A percentile compares a stretch with the other conserved stretches of the same genome.
Conservation (phyloP, 495 filamentous ascomycete species). For the Thermochaetoides thermophila region DNA sequence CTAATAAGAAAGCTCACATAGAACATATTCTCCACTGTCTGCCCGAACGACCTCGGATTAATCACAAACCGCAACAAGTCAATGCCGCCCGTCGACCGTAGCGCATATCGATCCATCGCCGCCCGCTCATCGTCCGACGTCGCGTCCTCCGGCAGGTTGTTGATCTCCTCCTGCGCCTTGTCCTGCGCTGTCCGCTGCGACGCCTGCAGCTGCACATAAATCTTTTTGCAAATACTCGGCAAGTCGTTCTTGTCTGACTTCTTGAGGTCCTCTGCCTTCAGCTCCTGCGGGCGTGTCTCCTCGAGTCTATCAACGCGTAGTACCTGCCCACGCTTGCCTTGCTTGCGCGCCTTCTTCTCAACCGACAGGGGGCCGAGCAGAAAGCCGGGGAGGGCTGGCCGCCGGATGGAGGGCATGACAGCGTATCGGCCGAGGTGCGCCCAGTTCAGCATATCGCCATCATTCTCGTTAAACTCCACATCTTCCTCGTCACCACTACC, state of each 20-base stretch:
- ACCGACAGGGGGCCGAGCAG: slow-evolving; percentile 80
- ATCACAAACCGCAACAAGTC: slow-evolving; percentile 71
- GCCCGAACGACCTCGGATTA: slow-evolving; percentile 80
- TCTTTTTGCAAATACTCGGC: slow-evolving; percentile 49
- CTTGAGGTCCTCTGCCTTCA: slow-evolving; percentile 55
- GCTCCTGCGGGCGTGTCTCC: slow-evolving; percentile 58
- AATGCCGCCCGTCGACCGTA: slow-evolving; percentile 50
- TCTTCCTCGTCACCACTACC: slow-evolving; percentile 16
- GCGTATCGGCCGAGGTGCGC: slow-evolving; percentile 63
- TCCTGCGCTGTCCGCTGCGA: slow-evolving; percentile 28
- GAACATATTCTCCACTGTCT: slow-evolving; percentile 95
- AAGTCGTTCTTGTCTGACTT: slow-evolving; percentile 60
- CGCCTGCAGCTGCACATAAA: slow-evolving; percentile 34
- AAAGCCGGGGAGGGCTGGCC: slow-evolving; percentile 70
- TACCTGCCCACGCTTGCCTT: slow-evolving; percentile 47
- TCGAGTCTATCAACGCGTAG: slow-evolving; percentile 47
- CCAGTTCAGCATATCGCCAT: slow-evolving; percentile 79
- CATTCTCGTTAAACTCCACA: slow-evolving; percentile 41
- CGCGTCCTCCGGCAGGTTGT: slow-evolving; percentile 20
- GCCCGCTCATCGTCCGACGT: slow-evolving; percentile 23
- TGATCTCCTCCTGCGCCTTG: slow-evolving; percentile 23
- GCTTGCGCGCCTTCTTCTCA: slow-evolving; percentile 61
- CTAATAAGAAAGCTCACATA: slow-evolving; percentile 88
- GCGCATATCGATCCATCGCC: slow-evolving; percentile 36
- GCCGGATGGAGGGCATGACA: slow-evolving; percentile 52